These are phyloP conservation scores for Colletotrichum sp. DNA, from an alignment of 2,329 filamentous ascomycete species.

Conservation along the genomic window DNA sequence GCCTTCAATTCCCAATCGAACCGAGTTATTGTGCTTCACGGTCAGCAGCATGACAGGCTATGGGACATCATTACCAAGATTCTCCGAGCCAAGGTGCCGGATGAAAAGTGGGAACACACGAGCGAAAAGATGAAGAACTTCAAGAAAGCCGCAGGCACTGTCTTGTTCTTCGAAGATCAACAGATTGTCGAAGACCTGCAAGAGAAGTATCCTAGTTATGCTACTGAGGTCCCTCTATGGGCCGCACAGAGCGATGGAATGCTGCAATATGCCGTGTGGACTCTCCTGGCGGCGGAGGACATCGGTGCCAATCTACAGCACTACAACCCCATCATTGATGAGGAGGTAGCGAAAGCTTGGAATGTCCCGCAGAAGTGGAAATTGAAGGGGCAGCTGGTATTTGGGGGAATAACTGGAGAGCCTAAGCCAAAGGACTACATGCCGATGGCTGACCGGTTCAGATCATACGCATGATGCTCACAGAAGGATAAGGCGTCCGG, in stretches of 20 bases:
- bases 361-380: slow-evolving; percentile 76
- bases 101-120: slow-evolving; percentile 63
- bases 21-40: slow-evolving; percentile 78
- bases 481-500: not conserved
- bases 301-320: slow-evolving; percentile 91
- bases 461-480: slow-evolving; percentile 50
- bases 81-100: slow-evolving; percentile 72
- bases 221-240: slow-evolving; percentile 81
- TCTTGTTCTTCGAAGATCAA: slow-evolving; percentile 88
- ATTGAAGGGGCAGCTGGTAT: slow-evolving; percentile 83
- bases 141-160: slow-evolving; percentile 76
- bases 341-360: slow-evolving; percentile 72
- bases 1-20: slow-evolving; percentile 91
- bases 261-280: slow-evolving; percentile 83
- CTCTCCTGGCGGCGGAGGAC: slow-evolving; percentile 80
- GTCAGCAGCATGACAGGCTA: slow-evolving; percentile 83
- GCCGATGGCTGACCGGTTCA: slow-evolving; percentile 70
- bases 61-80: slow-evolving; percentile 76
- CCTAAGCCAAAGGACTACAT: slow-evolving; percentile 68
- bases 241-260: slow-evolving; percentile 80
- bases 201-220: slow-evolving; percentile 73
- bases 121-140: slow-evolving; percentile 57
- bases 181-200: slow-evolving; percentile 69
- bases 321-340: slow-evolving; percentile 87
- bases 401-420: slow-evolving; percentile 67